phyloP scores from a whole-genome alignment of 2,329 filamentous ascomycete genomes.

The Colletotrichum sp. region DNA sequence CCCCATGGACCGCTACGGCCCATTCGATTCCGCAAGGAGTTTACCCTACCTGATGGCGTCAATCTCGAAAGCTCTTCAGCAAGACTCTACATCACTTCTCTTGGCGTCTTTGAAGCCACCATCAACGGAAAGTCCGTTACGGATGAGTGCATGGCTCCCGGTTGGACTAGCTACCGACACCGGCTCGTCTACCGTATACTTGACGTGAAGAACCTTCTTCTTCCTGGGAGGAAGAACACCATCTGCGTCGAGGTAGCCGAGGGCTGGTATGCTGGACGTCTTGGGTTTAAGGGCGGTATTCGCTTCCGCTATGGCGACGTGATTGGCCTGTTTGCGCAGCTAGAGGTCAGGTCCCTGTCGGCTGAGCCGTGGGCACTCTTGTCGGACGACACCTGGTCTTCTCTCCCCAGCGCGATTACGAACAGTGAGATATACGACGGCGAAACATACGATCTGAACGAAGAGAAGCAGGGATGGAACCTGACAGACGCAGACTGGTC shows the following conservation, averaged over 20 bases:
- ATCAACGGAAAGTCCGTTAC: conserved; percentile 40
- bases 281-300: conserved; percentile 32
- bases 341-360: conserved; percentile 27
- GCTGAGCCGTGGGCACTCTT: conserved; percentile 23
- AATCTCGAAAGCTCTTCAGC: conserved; percentile 14
- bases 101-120: conserved; percentile 40
- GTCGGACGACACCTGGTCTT: conserved; percentile 35
- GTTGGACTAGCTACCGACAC: conserved; percentile 49
- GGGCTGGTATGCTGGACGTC: conserved; percentile 54
- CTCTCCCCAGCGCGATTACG: conserved; percentile 21
- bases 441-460: conserved; percentile 33
- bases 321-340: conserved; percentile 31
- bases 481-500: not conserved
- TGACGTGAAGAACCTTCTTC: conserved; percentile 42
- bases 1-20: conserved; percentile 2
- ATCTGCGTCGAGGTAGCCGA: conserved; percentile 53
- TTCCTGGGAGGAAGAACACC: conserved; percentile 36
- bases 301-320: conserved; percentile 37
- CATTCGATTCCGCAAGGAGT: conserved; percentile 6
- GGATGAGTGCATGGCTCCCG: conserved; percentile 40
- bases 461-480: conserved; percentile 25
- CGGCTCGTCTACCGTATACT: conserved; percentile 48
- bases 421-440: conserved; percentile 32
- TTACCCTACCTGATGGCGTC: not conserved
- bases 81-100: conserved; percentile 38